These are phyloP conservation scores for Sugiyamaella novakii DNA, from an alignment of 1,139 yeast genomes.

Conservation along the genomic window DNA sequence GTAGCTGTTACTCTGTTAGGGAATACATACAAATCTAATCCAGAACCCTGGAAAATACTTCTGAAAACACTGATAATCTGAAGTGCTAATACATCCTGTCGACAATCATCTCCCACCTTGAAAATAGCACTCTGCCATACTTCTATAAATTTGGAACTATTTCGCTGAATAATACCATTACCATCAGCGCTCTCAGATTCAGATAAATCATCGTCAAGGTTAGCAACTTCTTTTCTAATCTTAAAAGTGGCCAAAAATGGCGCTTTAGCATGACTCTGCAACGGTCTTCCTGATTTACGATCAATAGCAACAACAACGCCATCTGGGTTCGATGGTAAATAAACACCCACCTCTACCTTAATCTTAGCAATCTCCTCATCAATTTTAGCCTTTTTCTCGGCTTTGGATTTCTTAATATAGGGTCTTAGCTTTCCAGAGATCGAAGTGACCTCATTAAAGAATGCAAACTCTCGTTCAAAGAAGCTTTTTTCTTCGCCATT, in stretches of 20 bases:
- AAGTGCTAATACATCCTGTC: slow-evolving; percentile 94
- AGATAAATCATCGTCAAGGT: slow-evolving; percentile 25
- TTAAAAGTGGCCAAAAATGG: slow-evolving; percentile 97
- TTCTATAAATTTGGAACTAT: slow-evolving; percentile 33
- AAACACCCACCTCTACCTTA: slow-evolving; percentile 78
- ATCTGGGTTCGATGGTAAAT: slow-evolving; percentile 95
- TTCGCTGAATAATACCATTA: slow-evolving; percentile 21
- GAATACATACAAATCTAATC: slow-evolving; percentile 85
- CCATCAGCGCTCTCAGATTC: slow-evolving; percentile 16
- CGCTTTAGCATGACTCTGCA: slow-evolving; percentile 98
- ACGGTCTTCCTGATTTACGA: slow-evolving; percentile 89
- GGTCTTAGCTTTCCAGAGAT: slow-evolving; percentile 96
- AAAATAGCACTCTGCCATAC: slow-evolving; percentile 93
- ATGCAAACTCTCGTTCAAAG: slow-evolving; percentile 81
- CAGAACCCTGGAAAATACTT: slow-evolving; percentile 84
- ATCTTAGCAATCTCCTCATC: slow-evolving; percentile 93
- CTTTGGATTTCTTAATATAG: slow-evolving; percentile 87
- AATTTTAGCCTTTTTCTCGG: slow-evolving; percentile 93
- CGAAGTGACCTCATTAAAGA: slow-evolving; percentile 87
- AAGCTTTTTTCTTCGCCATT: slow-evolving; percentile 61
- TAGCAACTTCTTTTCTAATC: slow-evolving; percentile 58
- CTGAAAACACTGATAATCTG: slow-evolving; percentile 91
- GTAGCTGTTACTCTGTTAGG: slow-evolving; percentile 98
- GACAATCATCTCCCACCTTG: slow-evolving; percentile 98
- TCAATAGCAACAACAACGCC: slow-evolving; percentile 92